phyloP scores from a whole-genome alignment of 192 early-diverging fungal species.

The Rhizoclosmatium sp. region DNA sequence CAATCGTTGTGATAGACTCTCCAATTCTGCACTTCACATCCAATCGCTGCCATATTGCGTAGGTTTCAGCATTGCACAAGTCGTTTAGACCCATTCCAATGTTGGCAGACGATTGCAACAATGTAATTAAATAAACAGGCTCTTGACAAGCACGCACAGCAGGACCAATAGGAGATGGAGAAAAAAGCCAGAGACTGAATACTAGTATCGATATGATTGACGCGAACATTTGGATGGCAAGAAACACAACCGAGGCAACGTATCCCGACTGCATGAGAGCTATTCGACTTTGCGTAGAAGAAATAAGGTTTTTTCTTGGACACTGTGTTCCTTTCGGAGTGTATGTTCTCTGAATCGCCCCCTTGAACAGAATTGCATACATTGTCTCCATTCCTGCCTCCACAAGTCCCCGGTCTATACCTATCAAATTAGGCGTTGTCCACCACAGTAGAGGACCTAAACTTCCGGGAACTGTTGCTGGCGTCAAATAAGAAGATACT shows the following conservation, averaged over 20 bases:
- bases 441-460: constrained; percentile 36
- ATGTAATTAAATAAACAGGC: constrained; percentile 24
- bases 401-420: constrained; percentile 20
- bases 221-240: constrained; percentile 12
- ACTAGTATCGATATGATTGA: neutral
- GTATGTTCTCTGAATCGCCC: constrained; percentile 22
- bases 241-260: neutral
- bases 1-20: constrained; percentile 11
- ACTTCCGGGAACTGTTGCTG: constrained; percentile 28
- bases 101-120: constrained; percentile 7
- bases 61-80: constrained; percentile 26
- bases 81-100: constrained; percentile 12
- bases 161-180: constrained; percentile 12
- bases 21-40: constrained; percentile 18
- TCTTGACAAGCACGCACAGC: constrained; percentile 26
- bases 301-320: constrained; percentile 3
- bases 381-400: constrained; percentile 35
- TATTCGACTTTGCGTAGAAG: neutral
- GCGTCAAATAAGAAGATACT: constrained; percentile 4
- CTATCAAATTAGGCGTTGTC: constrained; percentile 31
- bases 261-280: constrained; percentile 14
- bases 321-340: constrained; percentile 5
- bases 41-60: constrained; percentile 32
- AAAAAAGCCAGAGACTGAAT: neutral
- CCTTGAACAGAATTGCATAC: constrained; percentile 30